phyloP scores from a whole-genome alignment of 2,329 filamentous ascomycete genomes.

The Sporothrix curviconia region DNA sequence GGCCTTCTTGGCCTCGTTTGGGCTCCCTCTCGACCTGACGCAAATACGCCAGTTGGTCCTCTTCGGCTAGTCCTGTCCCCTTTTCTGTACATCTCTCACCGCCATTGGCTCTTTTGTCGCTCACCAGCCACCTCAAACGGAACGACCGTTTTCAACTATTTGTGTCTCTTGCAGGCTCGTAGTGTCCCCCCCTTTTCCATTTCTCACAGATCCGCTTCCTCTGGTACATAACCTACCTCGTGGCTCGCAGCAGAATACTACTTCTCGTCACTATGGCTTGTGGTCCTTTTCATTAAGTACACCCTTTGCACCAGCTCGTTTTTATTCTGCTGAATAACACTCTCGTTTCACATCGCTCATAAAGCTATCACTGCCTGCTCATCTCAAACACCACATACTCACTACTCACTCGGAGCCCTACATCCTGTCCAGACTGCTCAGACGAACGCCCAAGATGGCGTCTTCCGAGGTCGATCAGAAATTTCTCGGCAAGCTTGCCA shows the following conservation, averaged over 20 bases:
- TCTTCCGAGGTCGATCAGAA: constrained; percentile 97
- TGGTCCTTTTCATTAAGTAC: constrained; percentile 13
- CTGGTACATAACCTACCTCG: neutral
- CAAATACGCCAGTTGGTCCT: neutral
- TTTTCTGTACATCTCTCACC: too few relatives aligned
- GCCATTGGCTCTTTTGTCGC: neutral
- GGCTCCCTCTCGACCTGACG: neutral
- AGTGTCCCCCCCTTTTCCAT: too few relatives aligned
- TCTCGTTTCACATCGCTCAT: neutral
- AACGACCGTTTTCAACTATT: neutral
- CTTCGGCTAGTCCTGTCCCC: neutral
- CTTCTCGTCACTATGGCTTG: neutral
- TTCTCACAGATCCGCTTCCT: neutral
- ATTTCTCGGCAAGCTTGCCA: constrained; percentile 84
- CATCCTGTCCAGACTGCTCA: too few relatives aligned
- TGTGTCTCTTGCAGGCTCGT: neutral
- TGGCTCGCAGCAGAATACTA: neutral
- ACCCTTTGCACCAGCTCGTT: neutral
- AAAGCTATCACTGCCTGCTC: neutral
- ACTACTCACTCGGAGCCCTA: neutral
- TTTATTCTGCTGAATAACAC: neutral
- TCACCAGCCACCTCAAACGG: neutral
- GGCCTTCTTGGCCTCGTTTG: neutral
- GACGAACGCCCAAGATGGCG: constrained; percentile 83
- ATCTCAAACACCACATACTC: too few relatives aligned